Conservation (phyloP, 768 basidiomycete species). For the Hysterangium stoloniferum region DNA sequence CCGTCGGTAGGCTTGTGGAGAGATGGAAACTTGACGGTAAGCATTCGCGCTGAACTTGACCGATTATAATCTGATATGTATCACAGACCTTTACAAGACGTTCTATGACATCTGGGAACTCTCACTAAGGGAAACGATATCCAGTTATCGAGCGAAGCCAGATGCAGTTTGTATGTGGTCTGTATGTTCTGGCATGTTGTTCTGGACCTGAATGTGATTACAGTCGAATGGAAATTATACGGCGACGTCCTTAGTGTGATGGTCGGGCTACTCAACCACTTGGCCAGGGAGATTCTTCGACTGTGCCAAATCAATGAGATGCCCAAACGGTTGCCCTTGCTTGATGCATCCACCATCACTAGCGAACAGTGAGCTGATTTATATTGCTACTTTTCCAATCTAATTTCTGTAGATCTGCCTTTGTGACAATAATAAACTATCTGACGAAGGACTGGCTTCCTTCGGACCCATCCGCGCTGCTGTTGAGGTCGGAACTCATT, state of each 20-base stretch:
- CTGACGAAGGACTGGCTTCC: conserved; percentile 1
- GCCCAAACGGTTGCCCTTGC: not conserved
- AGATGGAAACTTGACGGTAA: conserved; percentile 40
- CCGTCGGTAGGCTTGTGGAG: conserved; percentile 48
- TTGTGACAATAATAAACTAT: conserved; percentile 3
- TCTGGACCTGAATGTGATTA: not conserved
- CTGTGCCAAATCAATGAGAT: conserved; percentile 2
- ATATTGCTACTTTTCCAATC: not conserved
- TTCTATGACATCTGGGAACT: conserved; percentile 23
- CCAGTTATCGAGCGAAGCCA: not conserved
- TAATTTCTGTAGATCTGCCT: conserved; percentile 5
- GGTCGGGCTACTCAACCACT: not conserved
- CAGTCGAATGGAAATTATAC: conserved; percentile 9
- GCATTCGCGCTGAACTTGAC: conserved; percentile 7
- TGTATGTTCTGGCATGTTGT: not conserved
- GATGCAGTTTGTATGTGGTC: not conserved
- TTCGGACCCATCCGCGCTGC: not conserved
- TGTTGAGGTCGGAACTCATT: conserved; percentile 3
- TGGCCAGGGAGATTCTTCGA: not conserved
- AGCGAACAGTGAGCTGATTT: not conserved
- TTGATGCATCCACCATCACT: conserved; percentile 1
- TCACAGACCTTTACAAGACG: conserved; percentile 28
- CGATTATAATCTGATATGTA: not conserved
- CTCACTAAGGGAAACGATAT: not conserved
- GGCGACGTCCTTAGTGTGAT: conserved; percentile 1